Evolutionary conservation across 257 asterid species (phyloP).

Genomic region (Nicotiana noctiflora): DNA sequence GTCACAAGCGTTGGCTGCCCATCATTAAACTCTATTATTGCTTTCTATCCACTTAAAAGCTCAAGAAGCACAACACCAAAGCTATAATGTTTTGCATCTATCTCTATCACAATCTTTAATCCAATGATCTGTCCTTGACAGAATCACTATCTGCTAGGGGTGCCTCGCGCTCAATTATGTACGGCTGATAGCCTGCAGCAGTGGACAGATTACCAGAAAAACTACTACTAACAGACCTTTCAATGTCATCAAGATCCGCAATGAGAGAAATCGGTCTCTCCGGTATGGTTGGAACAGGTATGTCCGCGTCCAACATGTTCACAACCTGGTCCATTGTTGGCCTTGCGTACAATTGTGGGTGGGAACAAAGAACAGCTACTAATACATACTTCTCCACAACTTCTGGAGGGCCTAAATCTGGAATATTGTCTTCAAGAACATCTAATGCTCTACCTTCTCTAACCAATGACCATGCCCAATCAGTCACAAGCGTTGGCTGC

Average conservation of each 20-base stretch:
- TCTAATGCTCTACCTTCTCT: slow-evolving; percentile 53
- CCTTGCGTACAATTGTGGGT: slow-evolving; percentile 79
- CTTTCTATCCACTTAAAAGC: slow-evolving; percentile 77
- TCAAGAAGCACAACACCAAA: slow-evolving; percentile 83
- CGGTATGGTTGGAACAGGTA: slow-evolving; percentile 63
- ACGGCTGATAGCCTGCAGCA: slow-evolving; percentile 53
- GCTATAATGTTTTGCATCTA: neutral
- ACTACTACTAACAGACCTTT: slow-evolving; percentile 52
- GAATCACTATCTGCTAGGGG: slow-evolving; percentile 18
- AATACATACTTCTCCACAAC: slow-evolving; percentile 74
- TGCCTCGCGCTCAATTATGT: slow-evolving; percentile 24
- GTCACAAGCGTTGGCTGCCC: slow-evolving; percentile 57
- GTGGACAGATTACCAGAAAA: slow-evolving; percentile 64
- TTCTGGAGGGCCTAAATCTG: slow-evolving; percentile 48
- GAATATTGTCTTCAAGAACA: slow-evolving; percentile 60
- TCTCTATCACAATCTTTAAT: neutral
- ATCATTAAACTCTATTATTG: too few species aligned
- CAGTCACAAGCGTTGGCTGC: slow-evolving; percentile 56
- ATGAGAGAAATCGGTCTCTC: slow-evolving; percentile 68
- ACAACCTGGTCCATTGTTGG: slow-evolving; percentile 91
- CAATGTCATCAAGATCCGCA: slow-evolving; percentile 63
- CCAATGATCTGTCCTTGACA: slow-evolving; percentile 1
- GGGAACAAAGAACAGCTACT: slow-evolving; percentile 82
- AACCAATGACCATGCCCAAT: slow-evolving; percentile 92
- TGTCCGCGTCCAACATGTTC: slow-evolving; percentile 70